Conservation (phyloP, 1,139 yeast species). For the Suhomyces bribrorum region DNA sequence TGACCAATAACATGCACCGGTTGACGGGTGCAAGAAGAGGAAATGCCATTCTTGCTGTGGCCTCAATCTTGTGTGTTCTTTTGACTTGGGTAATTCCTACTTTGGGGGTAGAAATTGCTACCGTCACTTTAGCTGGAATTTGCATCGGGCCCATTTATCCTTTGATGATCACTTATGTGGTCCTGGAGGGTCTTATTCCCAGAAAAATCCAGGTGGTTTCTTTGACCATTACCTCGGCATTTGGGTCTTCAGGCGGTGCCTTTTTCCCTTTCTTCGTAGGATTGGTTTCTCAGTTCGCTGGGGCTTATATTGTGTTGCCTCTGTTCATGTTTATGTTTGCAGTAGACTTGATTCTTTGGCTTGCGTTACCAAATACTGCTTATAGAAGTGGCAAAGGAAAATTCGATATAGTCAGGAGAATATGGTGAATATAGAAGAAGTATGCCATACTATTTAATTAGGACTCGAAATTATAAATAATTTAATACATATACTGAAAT, state of each 20-base stretch:
- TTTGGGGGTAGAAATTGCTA: conserved; percentile 23
- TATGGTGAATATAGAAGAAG: too few relatives aligned
- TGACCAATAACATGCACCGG: conserved; percentile 44
- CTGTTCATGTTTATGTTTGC: conserved; percentile 43
- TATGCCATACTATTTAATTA: too few relatives aligned
- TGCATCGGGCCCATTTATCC: conserved; percentile 59
- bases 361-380: conserved; percentile 41
- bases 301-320: conserved; percentile 60
- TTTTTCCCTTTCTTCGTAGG: conserved; percentile 59
- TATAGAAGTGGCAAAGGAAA: conserved; percentile 7
- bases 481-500: too few relatives aligned
- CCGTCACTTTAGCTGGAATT: conserved; percentile 50
- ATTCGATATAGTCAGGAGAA: conserved; percentile 1
- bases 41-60: conserved; percentile 34
- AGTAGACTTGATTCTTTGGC: conserved; percentile 45
- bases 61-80: conserved; percentile 38
- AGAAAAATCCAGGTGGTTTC: conserved; percentile 56
- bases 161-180: conserved; percentile 49
- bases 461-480: too few relatives aligned
- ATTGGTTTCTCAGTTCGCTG: conserved; percentile 49
- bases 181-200: conserved; percentile 45
- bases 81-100: conserved; percentile 51
- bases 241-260: conserved; percentile 65
- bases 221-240: conserved; percentile 56
- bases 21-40: conserved; percentile 53